Base-by-base conservation (phyloP, 1,284 basidiomycete species). In the Tilletia setariae region DNA sequence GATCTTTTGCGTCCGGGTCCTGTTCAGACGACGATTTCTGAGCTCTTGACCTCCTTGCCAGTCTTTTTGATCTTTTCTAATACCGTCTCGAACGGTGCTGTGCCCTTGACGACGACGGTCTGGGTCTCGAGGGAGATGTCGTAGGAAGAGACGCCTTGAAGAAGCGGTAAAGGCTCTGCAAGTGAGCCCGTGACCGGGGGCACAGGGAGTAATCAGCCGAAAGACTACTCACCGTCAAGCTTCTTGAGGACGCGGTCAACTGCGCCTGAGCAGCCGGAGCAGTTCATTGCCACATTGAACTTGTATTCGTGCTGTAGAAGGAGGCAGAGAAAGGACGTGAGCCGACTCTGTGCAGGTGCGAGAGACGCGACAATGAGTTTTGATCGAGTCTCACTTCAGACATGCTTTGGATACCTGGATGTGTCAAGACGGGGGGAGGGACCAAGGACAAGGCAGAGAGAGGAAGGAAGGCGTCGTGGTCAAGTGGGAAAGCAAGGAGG, bases 11-110 rank as follows among this genome's bases (percentile, higher is more conserved):
- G 28, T 25, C 51, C 46, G 19, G 3, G 6, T 25, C 15, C 3
- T 35, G 1, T 4, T 66, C 68, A 78, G 9, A 63, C 59, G 1
- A 78, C 72, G 13, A 78, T 68, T 21, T 76, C 65, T 2, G 70
- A 67, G 8, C 47, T 63, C 53, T 85, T 67, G 68, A 89, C 88
- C 86, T 89, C 87, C 84, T 93, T 93, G 73, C 92, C 92, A 1
- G 91, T 93, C 87, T 92, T 93, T 86, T 88, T 88, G 82, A 93
- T 91, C 85, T 86, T 91, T 63, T 85, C 88, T 46, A 89, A 82
- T 56, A 92, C 85, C 2, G 86, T 86, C 0, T 92, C 90, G 80
- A 90, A 91, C 11, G 86, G 78, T 11, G 87, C 85, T 2, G 85
- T 84, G 16, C 88, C 89, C 28, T 83, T 88, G 62, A 93, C 91